Evolutionary conservation across 1,139 yeast genomes (phyloP).

Genomic region (Groenewaldozyma auringiensis): DNA sequence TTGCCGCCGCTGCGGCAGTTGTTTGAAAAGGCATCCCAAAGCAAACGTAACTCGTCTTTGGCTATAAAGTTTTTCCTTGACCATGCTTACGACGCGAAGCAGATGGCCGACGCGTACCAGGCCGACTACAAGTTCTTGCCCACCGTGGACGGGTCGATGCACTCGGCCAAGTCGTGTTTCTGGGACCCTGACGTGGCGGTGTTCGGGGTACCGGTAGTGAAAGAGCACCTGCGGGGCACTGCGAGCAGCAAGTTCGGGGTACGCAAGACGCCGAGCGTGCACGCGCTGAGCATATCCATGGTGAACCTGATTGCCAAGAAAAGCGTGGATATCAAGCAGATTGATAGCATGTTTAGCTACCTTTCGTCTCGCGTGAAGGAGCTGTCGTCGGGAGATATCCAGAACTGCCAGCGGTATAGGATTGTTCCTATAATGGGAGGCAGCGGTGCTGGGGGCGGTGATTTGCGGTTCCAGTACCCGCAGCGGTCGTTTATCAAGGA

Average conservation of each 20-base stretch:
- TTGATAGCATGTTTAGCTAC: constrained; percentile 25
- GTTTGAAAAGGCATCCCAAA: constrained; percentile 16
- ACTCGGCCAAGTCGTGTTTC: constrained; percentile 26
- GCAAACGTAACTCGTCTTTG: constrained; percentile 14
- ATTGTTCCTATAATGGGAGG: constrained; percentile 26
- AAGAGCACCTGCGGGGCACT: constrained; percentile 18
- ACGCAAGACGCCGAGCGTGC: constrained; percentile 23
- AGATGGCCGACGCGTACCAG: constrained; percentile 8
- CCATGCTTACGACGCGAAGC: constrained; percentile 4
- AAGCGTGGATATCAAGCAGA: neutral
- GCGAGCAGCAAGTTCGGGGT: constrained; percentile 30
- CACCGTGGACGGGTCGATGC: constrained; percentile 14
- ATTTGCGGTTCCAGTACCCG: constrained; percentile 19
- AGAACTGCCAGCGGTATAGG: constrained; percentile 13
- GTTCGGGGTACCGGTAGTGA: constrained; percentile 31
- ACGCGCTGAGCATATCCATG: constrained; percentile 19
- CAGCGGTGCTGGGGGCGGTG: constrained; percentile 1
- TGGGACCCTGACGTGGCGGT: constrained; percentile 18
- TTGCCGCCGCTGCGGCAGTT: constrained; percentile 25
- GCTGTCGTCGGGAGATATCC: constrained; percentile 18
- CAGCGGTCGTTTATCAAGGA: constrained; percentile 20
- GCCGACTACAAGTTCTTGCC: constrained; percentile 25
- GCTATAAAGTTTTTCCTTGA: constrained; percentile 28
- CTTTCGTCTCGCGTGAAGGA: constrained; percentile 24
- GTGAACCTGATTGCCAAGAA: constrained; percentile 3